Conservation (phyloP, 495 filamentous ascomycete genomes). For the Aspergillus campestris region DNA sequence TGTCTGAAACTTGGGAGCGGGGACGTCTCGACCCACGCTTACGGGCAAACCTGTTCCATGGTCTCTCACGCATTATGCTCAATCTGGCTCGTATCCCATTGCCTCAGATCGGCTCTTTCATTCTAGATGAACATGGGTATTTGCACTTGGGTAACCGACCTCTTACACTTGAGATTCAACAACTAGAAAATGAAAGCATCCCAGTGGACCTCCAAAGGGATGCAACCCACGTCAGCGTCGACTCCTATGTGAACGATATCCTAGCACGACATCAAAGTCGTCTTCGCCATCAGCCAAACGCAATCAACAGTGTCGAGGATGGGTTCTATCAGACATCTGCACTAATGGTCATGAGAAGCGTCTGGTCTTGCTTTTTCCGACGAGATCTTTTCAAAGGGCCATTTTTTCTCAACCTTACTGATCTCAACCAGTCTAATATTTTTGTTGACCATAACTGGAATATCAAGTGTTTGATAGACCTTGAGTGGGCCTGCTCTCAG, state of each 20-base stretch:
- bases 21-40: constrained; percentile 8
- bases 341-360: constrained; percentile 19
- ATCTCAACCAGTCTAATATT: constrained; percentile 26
- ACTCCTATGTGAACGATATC: constrained; percentile 26
- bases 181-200: constrained; percentile 24
- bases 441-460: constrained; percentile 21
- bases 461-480: constrained; percentile 23
- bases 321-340: constrained; percentile 18
- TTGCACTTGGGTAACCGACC: constrained; percentile 25
- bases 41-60: constrained; percentile 21
- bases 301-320: constrained; percentile 19
- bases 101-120: constrained; percentile 30
- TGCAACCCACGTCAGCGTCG: constrained; percentile 19
- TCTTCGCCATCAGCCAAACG: constrained; percentile 26
- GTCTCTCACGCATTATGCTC: constrained; percentile 21
- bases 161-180: constrained; percentile 13
- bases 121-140: constrained; percentile 15
- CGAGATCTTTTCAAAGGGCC: constrained; percentile 15
- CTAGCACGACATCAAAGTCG: constrained; percentile 23
- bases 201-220: constrained; percentile 18
- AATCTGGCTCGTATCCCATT: constrained; percentile 19
- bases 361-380: constrained; percentile 18
- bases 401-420: constrained; percentile 19
- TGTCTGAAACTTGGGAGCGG: constrained; percentile 6
- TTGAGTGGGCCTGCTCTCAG: constrained; percentile 30